Evolutionary conservation across 306 rosid species (phyloP).

Genomic region (Hylodesmum podocarpum): DNA sequence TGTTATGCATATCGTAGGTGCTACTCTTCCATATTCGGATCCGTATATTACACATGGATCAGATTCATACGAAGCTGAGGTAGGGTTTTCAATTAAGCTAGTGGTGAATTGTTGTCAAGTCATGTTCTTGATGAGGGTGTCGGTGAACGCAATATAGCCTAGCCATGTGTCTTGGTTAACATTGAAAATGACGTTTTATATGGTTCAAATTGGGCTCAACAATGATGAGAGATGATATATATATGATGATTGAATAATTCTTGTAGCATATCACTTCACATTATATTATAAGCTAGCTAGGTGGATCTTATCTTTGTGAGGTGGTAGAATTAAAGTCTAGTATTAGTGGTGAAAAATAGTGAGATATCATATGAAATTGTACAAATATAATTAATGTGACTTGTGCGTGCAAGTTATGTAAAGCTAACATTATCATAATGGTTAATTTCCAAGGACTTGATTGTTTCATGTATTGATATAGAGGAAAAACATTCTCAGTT

Average conservation of each 20-base stretch:
- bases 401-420: neutral
- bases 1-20: neutral
- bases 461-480: neutral
- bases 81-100: slow-evolving; percentile 6
- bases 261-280: neutral
- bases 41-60: neutral
- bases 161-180: neutral
- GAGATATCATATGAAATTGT: neutral
- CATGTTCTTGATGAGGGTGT: neutral
- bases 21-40: neutral
- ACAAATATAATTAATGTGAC: neutral
- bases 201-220: neutral
- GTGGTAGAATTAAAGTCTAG: neutral
- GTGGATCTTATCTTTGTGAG: neutral
- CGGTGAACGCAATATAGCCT: neutral
- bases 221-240: neutral
- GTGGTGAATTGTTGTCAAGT: neutral
- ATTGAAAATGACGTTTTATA: neutral
- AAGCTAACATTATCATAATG: neutral
- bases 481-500: neutral
- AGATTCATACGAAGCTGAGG: neutral
- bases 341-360: neutral
- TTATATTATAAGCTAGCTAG: neutral
- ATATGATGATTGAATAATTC: neutral
- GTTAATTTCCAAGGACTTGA: neutral